Evolutionary conservation across 1,139 yeast species (phyloP), one percentile per base, ranked within the genome.

Genomic region (Entelexis sorbosivorans): DNA sequence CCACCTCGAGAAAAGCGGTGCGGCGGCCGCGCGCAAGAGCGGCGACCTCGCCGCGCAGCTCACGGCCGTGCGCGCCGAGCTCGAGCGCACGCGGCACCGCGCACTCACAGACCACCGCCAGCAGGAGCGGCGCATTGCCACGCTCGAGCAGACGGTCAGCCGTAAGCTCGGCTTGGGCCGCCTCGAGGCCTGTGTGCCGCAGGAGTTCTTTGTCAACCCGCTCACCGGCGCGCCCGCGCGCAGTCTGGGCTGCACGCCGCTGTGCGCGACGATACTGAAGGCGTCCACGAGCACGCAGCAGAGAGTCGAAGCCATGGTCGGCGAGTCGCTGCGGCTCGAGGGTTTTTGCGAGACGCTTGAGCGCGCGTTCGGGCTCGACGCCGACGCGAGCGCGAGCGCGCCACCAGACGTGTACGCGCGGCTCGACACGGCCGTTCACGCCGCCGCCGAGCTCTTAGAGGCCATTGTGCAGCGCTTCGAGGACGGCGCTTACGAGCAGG

Each of bases 371-470:
- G 39, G n/a, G 13, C 19, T 44, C 11, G 9, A 19, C 13, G 33
- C 8, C 17, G 7, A 3, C n/a, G 38, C n/a, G n/a, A n/a, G n/a
- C n/a, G n/a, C n/a, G n/a, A n/a, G 8, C 26, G 9, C 29, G 17
- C 47, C 39, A 8, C 22, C 8, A 4, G 24, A 24, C 33, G 24
- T 84, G 93, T 64, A 85, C 84, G 62, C 63, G 61, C 53, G 85
- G 78, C 73, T 85, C 84, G 70, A 78, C 79, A 34, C 83, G 73
- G 74, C 93, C 77, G 71, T 79, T 80, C 58, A 84, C 77, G 70
- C 79, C 77, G 56, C 89, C 85, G 48, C 84, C 75, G 68, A 83
- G 88, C 52, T 82, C 88, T 58, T 83, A 71, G 59, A 42, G 14
- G 38, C 16, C 13, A 8, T 42, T 5, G 19, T 24, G 2, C 28